Percentiles rank a stretch among this genome's conserved stretches.
These are phyloP conservation scores for Phyllosticta paracitricarpa DNA, from an alignment of 2,329 filamentous ascomycete species.

Conservation along the genomic window DNA sequence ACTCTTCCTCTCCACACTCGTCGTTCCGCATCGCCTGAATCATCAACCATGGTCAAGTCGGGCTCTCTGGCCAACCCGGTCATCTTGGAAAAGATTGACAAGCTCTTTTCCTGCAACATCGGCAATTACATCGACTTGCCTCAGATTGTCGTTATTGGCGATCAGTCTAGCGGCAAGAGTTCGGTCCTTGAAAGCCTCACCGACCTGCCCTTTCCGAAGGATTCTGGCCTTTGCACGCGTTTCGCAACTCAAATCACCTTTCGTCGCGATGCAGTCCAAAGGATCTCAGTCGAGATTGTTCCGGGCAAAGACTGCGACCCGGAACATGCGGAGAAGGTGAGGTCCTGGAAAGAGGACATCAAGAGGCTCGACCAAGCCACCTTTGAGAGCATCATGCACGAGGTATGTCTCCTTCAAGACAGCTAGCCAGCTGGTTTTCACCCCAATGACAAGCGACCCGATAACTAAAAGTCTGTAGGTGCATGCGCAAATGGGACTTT, in stretches of 20 bases:
- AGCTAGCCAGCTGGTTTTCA: not conserved
- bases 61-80: not conserved
- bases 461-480: not conserved
- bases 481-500: not conserved
- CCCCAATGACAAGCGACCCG: too few relatives aligned
- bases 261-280: conserved; percentile 18
- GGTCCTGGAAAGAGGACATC: conserved; percentile 17
- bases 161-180: conserved; percentile 31
- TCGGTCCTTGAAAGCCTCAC: conserved; percentile 26
- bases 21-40: not conserved
- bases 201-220: conserved; percentile 29
- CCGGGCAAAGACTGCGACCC: conserved; percentile 19
- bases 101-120: conserved; percentile 25
- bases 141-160: conserved; percentile 21
- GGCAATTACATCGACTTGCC: conserved; percentile 24
- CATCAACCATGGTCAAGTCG: not conserved
- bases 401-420: not conserved
- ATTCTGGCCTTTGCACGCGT: conserved; percentile 31
- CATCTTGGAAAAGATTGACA: conserved; percentile 27
- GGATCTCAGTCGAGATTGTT: conserved; percentile 28
- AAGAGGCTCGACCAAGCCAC: conserved; percentile 12
- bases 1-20: not conserved
- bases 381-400: conserved; percentile 13
- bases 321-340: conserved; percentile 15
- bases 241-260: conserved; percentile 40